Evolutionary conservation across 352 stramenopile genomes (phyloP), one percentile per base, ranked within the genome.

Genomic region (Phytophthora litchii): DNA sequence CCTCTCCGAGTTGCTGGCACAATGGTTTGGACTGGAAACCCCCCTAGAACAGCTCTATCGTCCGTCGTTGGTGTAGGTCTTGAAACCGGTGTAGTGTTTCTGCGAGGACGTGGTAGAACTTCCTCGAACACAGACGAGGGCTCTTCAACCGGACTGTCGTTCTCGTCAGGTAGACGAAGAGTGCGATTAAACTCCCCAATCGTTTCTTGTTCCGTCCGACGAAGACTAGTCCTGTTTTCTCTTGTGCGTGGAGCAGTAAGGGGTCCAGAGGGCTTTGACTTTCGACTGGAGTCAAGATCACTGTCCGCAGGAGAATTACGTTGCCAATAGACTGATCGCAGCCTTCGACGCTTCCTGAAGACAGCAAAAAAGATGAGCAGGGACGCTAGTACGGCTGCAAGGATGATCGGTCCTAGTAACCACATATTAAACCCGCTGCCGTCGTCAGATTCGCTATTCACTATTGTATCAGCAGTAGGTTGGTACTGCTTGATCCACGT

Each of bases 401-500:
- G 17, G 34, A 70, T 40, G 37, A 73, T 70, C 10, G 64, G 64
- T 42, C 58, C 35, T 14, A 73, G 32, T 10, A 73, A 49, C 60
- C 46, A 66, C 17, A 66, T 29, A 11, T 63, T 65, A 25, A 70
- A 70, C 16, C 53, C 50, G 2, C 25, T 54, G 25, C 47, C 58
- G 34, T 43, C 32, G 21, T 61, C 52, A 3, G 50, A 45, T 23
- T 55, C 35, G 45, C 57, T 67, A 38, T 35, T 63, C n/a, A 67
- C 57, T 0, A 23, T 34, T 4, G 57, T 64, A n/a, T 67, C 57
- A 0, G 63, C 35, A 5, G n/a, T 14, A 8, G 51, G 38, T 23
- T 57, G 63, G 36, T 68, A 72, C 51, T 72, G 57, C 17, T 72
- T 68, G 9, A 72, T 43, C 63, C 63, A 72, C 31, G 63, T 57